A percentile compares a stretch with the other conserved stretches of the same genome.
These are phyloP conservation scores for Emergomyces pasteurianus DNA, from an alignment of 2,329 filamentous ascomycete genomes.

Conservation along the genomic window DNA sequence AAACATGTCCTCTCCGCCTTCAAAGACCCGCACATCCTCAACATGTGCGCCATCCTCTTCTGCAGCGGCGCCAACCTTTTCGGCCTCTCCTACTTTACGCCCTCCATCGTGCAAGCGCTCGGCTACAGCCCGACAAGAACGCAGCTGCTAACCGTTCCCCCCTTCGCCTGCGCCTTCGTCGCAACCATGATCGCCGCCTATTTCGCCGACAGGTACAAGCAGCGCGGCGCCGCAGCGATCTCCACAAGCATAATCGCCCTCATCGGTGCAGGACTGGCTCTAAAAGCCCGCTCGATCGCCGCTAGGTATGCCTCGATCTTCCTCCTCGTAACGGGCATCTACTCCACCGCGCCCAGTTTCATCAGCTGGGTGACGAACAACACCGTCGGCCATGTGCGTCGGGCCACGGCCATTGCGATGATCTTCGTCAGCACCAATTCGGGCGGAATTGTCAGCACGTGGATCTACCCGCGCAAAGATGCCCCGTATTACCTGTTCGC, in stretches of 20 bases:
- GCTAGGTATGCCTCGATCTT: slow-evolving; percentile 54
- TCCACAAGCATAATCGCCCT: slow-evolving; percentile 50
- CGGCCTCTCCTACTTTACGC: slow-evolving; percentile 27
- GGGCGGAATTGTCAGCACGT: slow-evolving; percentile 1
- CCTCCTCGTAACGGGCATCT: slow-evolving; percentile 54
- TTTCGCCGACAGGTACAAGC: not conserved
- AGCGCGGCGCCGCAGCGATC: slow-evolving; percentile 50
- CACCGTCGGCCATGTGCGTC: slow-evolving; percentile 56
- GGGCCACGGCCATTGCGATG: slow-evolving; percentile 53
- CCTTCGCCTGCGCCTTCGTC: slow-evolving; percentile 12
- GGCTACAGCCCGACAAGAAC: slow-evolving; percentile 28
- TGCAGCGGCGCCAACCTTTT: slow-evolving; percentile 20
- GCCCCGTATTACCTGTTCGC: slow-evolving; percentile 3
- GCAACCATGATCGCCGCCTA: slow-evolving; percentile 31
- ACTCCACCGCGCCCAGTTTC: slow-evolving; percentile 50
- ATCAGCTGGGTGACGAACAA: slow-evolving; percentile 59
- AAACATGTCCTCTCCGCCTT: slow-evolving; percentile 28
- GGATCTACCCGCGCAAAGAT: not conserved
- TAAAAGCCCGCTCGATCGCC: slow-evolving; percentile 39
- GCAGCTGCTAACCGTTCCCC: slow-evolving; percentile 28
- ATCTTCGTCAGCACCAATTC: slow-evolving; percentile 55
- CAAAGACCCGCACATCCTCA: slow-evolving; percentile 19
- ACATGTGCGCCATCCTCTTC: slow-evolving; percentile 9
- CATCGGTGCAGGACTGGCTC: slow-evolving; percentile 52
- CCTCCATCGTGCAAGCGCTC: slow-evolving; percentile 29